phyloP scores from a whole-genome alignment of 805 yeast genomes.

The Kodamaea sagamina region DNA sequence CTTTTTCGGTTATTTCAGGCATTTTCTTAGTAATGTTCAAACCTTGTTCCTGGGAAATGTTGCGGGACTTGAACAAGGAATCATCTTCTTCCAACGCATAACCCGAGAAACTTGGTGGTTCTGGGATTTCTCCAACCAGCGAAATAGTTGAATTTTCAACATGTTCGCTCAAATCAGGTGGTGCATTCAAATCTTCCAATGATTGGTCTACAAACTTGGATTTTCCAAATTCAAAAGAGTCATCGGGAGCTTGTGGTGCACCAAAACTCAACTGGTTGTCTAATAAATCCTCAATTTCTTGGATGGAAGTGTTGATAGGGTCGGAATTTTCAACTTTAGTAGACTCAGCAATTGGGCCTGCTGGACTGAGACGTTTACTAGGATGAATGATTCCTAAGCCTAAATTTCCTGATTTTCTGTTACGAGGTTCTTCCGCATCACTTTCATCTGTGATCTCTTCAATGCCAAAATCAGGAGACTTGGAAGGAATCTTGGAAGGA shows the following conservation, averaged over 20 bases:
- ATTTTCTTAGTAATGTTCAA: constrained; percentile 19
- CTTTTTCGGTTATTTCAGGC: constrained; percentile 27
- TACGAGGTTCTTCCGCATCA: constrained; percentile 19
- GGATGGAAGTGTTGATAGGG: constrained; percentile 36
- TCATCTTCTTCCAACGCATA: constrained; percentile 18
- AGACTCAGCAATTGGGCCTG: constrained; percentile 17
- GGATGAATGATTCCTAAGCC: constrained; percentile 8
- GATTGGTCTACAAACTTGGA: constrained; percentile 3
- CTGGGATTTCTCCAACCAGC: constrained; percentile 5
- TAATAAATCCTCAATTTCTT: constrained; percentile 43
- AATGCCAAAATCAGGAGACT: constrained; percentile 36
- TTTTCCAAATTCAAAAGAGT: constrained; percentile 10
- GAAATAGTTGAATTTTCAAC: constrained; percentile 6
- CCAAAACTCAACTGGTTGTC: constrained; percentile 18
- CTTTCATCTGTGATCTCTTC: constrained; percentile 37
- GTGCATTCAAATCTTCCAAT: constrained; percentile 6
- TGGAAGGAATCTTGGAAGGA: constrained; percentile 4
- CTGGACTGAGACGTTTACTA: background rate
- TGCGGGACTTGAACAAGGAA: constrained; percentile 6
- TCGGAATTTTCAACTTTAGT: constrained; percentile 13
- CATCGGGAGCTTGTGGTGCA: constrained; percentile 2
- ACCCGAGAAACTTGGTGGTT: constrained; percentile 1
- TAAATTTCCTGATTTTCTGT: constrained; percentile 1
- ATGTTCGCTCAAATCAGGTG: constrained; percentile 4
- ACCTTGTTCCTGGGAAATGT: constrained; percentile 15